Conservation (phyloP, 2,329 filamentous ascomycete species). For the Paecilomyces fulvus region DNA sequence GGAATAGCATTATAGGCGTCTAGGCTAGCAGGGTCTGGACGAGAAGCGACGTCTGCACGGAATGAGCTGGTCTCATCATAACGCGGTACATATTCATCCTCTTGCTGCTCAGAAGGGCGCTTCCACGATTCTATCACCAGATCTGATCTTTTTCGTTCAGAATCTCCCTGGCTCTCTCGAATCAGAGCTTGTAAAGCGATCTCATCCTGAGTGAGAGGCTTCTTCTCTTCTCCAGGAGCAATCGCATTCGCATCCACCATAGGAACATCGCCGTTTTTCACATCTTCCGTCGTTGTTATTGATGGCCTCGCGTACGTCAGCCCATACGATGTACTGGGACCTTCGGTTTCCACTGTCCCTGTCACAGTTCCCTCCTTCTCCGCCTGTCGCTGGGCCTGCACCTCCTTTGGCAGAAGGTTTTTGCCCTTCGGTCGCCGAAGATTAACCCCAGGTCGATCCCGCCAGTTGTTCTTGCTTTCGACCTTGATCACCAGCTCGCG, state of each 20-base stretch:
- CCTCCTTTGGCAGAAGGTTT: constrained; percentile 51
- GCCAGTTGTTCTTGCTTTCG: constrained; percentile 75
- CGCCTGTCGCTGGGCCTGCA: constrained; percentile 41
- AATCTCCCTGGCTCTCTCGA: constrained; percentile 42
- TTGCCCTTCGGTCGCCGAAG: constrained; percentile 51
- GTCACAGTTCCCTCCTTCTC: constrained; percentile 22
- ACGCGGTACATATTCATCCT: constrained; percentile 13
- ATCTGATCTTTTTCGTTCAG: constrained; percentile 33
- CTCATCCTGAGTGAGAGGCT: constrained; percentile 50
- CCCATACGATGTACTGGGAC: constrained; percentile 45
- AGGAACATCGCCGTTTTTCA: constrained; percentile 17
- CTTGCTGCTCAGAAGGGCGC: constrained; percentile 9
- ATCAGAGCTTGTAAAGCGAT: constrained; percentile 60
- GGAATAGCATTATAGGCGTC: constrained; percentile 84
- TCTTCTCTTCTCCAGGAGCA: constrained; percentile 13
- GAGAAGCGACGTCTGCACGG: constrained; percentile 57
- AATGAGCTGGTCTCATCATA: constrained; percentile 52
- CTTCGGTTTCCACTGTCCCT: constrained; percentile 39
- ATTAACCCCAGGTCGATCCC: constrained; percentile 27
- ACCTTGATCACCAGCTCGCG: constrained; percentile 69
- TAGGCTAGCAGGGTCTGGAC: constrained; percentile 67
- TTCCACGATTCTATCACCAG: constrained; percentile 44
- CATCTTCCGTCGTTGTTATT: constrained; percentile 10
- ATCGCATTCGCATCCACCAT: constrained; percentile 16
- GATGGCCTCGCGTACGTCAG: constrained; percentile 41